A percentile compares a stretch with the other conserved stretches of the same genome.
Conservation (phyloP, 2,329 filamentous ascomycete species). For the Didymella segeticola region DNA sequence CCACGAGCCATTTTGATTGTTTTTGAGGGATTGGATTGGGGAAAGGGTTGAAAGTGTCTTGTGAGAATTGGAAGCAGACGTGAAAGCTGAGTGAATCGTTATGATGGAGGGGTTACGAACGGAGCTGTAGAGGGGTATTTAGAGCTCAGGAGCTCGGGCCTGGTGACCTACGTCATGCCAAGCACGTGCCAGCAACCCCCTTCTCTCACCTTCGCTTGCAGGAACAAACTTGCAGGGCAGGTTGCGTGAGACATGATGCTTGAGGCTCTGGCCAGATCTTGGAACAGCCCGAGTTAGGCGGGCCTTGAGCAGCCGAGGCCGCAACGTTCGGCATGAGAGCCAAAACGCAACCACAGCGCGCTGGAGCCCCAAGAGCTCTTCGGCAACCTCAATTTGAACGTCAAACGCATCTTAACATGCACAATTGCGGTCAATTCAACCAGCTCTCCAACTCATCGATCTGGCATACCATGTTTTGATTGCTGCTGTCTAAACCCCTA, state of each 20-base stretch:
- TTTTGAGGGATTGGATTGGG: background rate
- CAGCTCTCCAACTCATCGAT: conserved; percentile 9
- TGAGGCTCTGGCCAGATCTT: conserved; percentile 29
- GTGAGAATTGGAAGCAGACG: background rate
- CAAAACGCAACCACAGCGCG: background rate
- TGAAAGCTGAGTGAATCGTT: conserved; percentile 14
- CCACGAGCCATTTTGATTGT: conserved; percentile 44
- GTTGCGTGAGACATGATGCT: conserved; percentile 24
- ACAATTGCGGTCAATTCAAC: background rate
- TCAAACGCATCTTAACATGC: too few species aligned
- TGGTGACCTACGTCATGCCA: conserved; percentile 44
- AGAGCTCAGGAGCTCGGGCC: conserved; percentile 35
- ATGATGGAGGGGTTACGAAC: conserved; percentile 26
- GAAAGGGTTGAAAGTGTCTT: background rate
- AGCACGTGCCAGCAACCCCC: conserved; percentile 22
- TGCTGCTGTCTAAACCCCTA: background rate
- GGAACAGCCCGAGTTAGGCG: background rate
- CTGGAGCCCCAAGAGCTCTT: background rate
- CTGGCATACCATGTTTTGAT: background rate
- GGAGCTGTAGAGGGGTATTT: conserved; percentile 45
- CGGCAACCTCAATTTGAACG: too few species aligned
- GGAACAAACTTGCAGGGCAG: too few species aligned
- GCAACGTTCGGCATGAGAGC: conserved; percentile 1
- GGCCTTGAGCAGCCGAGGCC: conserved; percentile 6
- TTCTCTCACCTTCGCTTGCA: conserved; percentile 19